phyloP scores from a whole-genome alignment of 2,329 filamentous ascomycete genomes.

The Curvularia sp. region DNA sequence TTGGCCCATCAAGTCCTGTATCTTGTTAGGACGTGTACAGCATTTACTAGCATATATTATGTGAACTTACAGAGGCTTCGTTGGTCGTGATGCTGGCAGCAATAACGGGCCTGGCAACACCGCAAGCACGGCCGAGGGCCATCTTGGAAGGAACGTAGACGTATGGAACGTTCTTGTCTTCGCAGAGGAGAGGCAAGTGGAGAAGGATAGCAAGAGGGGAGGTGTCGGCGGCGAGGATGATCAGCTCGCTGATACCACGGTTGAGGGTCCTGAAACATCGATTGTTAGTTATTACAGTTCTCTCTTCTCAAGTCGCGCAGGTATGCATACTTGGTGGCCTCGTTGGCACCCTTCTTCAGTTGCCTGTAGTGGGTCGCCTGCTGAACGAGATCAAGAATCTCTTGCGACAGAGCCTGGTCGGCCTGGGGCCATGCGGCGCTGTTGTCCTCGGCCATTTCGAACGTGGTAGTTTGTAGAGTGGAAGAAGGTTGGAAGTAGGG shows the following conservation, averaged over 20 bases:
- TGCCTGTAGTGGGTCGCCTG: slow-evolving; percentile 30
- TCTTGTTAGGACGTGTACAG: background rate
- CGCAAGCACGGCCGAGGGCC: slow-evolving; percentile 73
- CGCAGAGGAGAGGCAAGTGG: slow-evolving; percentile 81
- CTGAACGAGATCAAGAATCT: slow-evolving; percentile 49
- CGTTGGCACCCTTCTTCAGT: slow-evolving; percentile 60
- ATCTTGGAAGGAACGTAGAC: slow-evolving; percentile 76
- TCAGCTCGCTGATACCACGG: slow-evolving; percentile 87
- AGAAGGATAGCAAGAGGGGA: slow-evolving; percentile 76
- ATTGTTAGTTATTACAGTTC: background rate
- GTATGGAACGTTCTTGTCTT: slow-evolving; percentile 76
- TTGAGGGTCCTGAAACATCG: slow-evolving; percentile 68
- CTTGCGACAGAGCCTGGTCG: slow-evolving; percentile 58
- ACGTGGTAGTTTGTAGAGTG: background rate
- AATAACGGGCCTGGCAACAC: slow-evolving; percentile 88
- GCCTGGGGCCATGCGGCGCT: slow-evolving; percentile 31
- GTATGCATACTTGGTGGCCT: slow-evolving; percentile 65
- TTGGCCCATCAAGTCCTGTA: slow-evolving; percentile 71
- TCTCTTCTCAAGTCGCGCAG: background rate
- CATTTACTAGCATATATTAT: background rate
- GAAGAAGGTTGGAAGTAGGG: slow-evolving; percentile 23
- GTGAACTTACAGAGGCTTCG: slow-evolving; percentile 41
- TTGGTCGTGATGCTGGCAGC: slow-evolving; percentile 81
- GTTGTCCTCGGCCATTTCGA: slow-evolving; percentile 41
- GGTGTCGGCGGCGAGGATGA: slow-evolving; percentile 83